phyloP scores from a whole-genome alignment of 2,329 filamentous ascomycete species.

The Sporothrix dimorphospora region DNA sequence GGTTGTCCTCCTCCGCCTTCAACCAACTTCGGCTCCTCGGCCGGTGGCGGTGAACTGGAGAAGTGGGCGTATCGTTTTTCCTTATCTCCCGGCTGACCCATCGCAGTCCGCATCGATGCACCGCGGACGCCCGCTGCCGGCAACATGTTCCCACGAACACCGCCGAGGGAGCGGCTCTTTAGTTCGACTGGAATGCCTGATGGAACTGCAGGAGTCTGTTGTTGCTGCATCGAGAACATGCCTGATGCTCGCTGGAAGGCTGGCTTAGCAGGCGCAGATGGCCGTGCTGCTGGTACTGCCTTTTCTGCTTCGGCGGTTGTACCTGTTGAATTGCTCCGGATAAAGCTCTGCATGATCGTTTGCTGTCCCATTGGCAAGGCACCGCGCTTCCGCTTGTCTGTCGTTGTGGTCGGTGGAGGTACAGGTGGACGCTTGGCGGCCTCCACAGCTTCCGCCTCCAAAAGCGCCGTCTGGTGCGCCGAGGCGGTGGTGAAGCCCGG shows the following conservation, averaged over 20 bases:
- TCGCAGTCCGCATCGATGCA: no score
- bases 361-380: slow-evolving; percentile 24
- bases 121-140: slow-evolving; percentile 20
- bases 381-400: slow-evolving; percentile 12
- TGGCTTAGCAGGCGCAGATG: slow-evolving; percentile 1
- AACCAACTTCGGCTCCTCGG: not conserved
- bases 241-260: not conserved
- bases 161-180: slow-evolving; percentile 49
- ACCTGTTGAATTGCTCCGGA: slow-evolving; percentile 18
- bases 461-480: slow-evolving; percentile 52
- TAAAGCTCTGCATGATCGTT: slow-evolving; percentile 27
- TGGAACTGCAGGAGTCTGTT: not conserved
- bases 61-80: slow-evolving; percentile 56
- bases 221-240: not conserved
- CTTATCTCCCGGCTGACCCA: not conserved
- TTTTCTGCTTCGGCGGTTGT: not conserved
- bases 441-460: slow-evolving; percentile 36
- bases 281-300: not conserved
- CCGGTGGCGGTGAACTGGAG: slow-evolving; percentile 56
- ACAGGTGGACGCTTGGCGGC: slow-evolving; percentile 40
- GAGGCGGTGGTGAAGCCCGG: slow-evolving; percentile 66
- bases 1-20: not conserved
- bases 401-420: not conserved
- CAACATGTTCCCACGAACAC: slow-evolving; percentile 38
- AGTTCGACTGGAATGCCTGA: slow-evolving; percentile 41